Percentiles rank a stretch among this genome's conserved stretches.
Conservation (phyloP, 208 protist species). For the Leishmania aethiopica region DNA sequence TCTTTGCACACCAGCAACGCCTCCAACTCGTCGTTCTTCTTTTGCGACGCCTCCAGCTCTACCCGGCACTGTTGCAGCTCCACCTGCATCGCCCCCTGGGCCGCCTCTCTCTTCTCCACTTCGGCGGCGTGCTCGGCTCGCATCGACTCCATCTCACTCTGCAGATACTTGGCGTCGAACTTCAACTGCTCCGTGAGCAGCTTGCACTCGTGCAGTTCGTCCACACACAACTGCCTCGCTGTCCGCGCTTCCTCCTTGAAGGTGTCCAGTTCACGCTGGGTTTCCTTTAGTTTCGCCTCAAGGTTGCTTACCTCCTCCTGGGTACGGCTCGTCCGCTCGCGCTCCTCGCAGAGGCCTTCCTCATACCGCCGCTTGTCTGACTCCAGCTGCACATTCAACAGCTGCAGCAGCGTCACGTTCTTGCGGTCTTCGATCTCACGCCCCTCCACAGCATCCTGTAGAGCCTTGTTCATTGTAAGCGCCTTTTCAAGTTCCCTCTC, state of each 20-base stretch:
- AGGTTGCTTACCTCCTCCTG: constrained; percentile 47
- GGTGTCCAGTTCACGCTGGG: constrained; percentile 55
- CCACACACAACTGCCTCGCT: constrained; percentile 33
- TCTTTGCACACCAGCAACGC: constrained; percentile 62
- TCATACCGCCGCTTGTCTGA: constrained; percentile 74
- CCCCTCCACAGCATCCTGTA: constrained; percentile 75
- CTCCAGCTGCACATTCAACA: constrained; percentile 83
- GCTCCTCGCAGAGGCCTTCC: constrained; percentile 54
- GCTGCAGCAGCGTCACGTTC: constrained; percentile 85
- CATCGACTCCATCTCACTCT: constrained; percentile 60
- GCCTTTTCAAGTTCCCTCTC: constrained; percentile 82
- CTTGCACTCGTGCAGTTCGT: constrained; percentile 71
- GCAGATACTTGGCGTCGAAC: constrained; percentile 82
- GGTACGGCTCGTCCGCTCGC: constrained; percentile 24
- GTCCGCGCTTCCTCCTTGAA: constrained; percentile 43
- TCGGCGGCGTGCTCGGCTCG: constrained; percentile 39
- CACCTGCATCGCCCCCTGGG: constrained; percentile 29
- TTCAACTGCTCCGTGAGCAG: constrained; percentile 83
- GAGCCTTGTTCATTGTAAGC: constrained; percentile 58
- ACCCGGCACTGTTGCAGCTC: constrained; percentile 45
- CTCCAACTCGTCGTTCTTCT: constrained; percentile 71
- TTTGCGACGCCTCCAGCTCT: constrained; percentile 65
- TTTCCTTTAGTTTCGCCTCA: constrained; percentile 37
- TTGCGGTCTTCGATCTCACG: constrained; percentile 80
- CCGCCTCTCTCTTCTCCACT: constrained; percentile 38